These are phyloP conservation scores for Calonectria multiphialidica DNA, from an alignment of 2,329 filamentous ascomycete genomes.

Conservation along the genomic window DNA sequence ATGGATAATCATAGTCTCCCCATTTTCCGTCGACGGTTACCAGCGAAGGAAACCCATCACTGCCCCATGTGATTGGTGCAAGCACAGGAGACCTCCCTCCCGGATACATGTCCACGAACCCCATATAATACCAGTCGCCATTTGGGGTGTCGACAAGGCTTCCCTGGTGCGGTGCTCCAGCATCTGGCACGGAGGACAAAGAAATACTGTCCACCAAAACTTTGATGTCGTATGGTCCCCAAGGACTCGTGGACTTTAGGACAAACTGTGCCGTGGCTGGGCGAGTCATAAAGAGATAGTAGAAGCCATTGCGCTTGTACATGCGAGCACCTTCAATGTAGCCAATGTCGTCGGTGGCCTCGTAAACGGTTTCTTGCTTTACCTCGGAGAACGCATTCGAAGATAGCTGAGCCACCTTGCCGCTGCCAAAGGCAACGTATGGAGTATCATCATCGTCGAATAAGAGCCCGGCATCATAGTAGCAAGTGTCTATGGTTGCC, in stretches of 20 bases:
- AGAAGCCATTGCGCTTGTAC: conserved; percentile 68
- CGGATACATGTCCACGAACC: conserved; percentile 68
- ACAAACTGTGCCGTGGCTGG: conserved; percentile 61
- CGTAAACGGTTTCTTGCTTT: conserved; percentile 58
- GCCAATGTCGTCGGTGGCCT: conserved; percentile 32
- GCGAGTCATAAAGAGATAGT: conserved; percentile 66
- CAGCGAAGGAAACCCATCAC: conserved; percentile 63
- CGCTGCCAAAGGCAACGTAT: conserved; percentile 68
- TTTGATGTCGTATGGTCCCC: conserved; percentile 64
- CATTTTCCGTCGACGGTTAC: conserved; percentile 59
- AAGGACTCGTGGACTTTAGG: conserved; percentile 61
- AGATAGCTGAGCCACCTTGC: conserved; percentile 64
- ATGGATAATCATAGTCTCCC: conserved; percentile 56
- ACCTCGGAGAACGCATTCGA: conserved; percentile 60
- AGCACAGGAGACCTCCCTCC: conserved; percentile 68
- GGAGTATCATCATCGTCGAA: conserved; percentile 70
- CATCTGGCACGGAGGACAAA: conserved; percentile 48
- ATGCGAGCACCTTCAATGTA: conserved; percentile 65
- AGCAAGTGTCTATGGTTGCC: conserved; percentile 58
- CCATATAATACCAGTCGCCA: conserved; percentile 70
- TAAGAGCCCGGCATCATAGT: conserved; percentile 69
- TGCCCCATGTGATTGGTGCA: conserved; percentile 65
- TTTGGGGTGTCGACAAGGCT: conserved; percentile 64
- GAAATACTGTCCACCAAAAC: conserved; percentile 60
- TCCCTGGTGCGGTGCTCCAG: conserved; percentile 66